These are phyloP conservation scores for Leishmania aethiopica DNA, from an alignment of 208 protist genomes.

Conservation along the genomic window DNA sequence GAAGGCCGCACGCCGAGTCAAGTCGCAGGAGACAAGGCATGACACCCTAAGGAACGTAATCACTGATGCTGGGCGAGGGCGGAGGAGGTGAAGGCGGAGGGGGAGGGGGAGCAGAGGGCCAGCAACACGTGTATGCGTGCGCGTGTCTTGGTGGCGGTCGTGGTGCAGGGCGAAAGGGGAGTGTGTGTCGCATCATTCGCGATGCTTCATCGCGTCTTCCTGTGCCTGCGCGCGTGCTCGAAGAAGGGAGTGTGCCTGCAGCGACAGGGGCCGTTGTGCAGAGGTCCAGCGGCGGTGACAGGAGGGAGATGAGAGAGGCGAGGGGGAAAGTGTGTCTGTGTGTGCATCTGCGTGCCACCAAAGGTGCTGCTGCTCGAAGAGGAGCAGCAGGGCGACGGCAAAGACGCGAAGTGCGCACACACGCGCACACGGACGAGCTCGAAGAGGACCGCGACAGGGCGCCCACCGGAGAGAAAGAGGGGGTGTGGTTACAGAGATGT, in stretches of 20 bases:
- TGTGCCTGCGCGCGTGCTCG: background rate
- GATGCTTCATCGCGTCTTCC: background rate
- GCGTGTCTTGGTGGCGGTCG: background rate
- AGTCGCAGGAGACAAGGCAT: no score
- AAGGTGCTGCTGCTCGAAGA: background rate
- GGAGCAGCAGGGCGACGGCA: background rate
- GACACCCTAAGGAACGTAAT: no score
- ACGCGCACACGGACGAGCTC: background rate
- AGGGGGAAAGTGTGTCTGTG: background rate
- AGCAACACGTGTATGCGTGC: background rate
- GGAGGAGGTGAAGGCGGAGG: background rate
- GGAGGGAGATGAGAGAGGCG: background rate
- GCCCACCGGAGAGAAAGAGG: background rate
- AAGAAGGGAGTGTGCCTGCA: background rate
- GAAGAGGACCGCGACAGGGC: background rate
- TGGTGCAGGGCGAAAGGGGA: background rate
- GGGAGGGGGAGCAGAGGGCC: background rate
- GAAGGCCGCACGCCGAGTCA: no score
- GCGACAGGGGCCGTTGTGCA: background rate
- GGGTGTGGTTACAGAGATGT: background rate
- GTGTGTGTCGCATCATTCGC: background rate
- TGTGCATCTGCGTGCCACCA: background rate
- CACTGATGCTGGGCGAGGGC: no score
- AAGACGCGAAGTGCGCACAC: background rate
- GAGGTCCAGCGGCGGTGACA: background rate